Base-by-base conservation (phyloP, 352 stramenopile genomes). In the Blastocystis sp. region DNA sequence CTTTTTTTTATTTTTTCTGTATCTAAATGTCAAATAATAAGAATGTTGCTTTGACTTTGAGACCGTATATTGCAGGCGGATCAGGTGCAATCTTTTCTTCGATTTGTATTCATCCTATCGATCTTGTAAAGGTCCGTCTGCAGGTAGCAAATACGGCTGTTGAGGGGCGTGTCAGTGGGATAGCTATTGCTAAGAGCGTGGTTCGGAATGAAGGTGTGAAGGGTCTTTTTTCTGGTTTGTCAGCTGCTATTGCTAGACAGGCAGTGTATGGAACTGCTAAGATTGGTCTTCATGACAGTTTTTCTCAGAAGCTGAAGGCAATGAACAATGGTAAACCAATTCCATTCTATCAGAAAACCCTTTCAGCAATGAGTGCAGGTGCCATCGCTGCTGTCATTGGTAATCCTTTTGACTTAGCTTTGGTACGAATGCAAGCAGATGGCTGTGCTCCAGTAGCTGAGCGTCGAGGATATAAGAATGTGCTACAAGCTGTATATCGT, bases 381-480 rank as follows among this genome's bases (percentile, higher is more conserved):
- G 90, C 90, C 26, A 91, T 92, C 54, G 90, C 81, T 2, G 97
- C 98, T 34, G 98, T 95, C 54, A 96, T 99, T 45, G 96, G 97
- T 47, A 98, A 96, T 55, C 97, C 97, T n/a, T 98, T 99, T 92
- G 96, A 99, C 90, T 96, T 98, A 5, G 94, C 97, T 18, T 93
- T 99, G 16, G 96, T 99, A 78, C 93, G 96, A 79, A 97, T 99
- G 93, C 96, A 99, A 92, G 94, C 95, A 62, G 97, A 99, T 91
- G 96, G 94, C 64, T 95, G 98, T 91, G 96, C 96, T 24, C 93
- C 94, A 16, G 91, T 92, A 18, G 92, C 92, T 47, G 94, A 98
- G 90, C 94, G 96, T 87, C 95, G 97, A 88, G 97, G 97, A 76
- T 99, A 99, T 93, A 98, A 97, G 91, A 98, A 98, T 93, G 97